A percentile compares a stretch with the other conserved stretches of the same genome.
Conservation (phyloP, 345 rosid genomes). For the Salix caprea region DNA sequence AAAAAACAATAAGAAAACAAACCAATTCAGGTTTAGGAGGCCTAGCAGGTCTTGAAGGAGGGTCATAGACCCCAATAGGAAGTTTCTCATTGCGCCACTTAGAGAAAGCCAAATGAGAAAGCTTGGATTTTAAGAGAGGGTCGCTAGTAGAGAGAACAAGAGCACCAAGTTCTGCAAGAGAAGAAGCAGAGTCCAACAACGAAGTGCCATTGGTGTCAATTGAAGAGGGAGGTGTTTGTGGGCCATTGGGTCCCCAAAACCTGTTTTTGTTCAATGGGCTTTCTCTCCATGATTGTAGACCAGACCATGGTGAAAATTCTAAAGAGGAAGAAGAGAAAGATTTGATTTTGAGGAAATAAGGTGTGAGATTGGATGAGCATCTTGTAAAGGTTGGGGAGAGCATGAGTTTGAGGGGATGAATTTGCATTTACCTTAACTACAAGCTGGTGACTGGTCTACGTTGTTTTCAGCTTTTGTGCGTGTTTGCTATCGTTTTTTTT, state of each 20-base stretch:
- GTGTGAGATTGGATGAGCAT: constrained; percentile 5
- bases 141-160: constrained; percentile 69
- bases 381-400: neutral
- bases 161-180: constrained; percentile 83
- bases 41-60: constrained; percentile 74
- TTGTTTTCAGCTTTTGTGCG: neutral
- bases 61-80: constrained; percentile 50
- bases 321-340: constrained; percentile 31
- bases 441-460: neutral
- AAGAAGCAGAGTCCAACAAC: constrained; percentile 48
- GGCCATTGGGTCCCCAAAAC: constrained; percentile 77
- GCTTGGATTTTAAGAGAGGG: constrained; percentile 60
- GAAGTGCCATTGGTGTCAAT: neutral
- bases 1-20: constrained; percentile 8
- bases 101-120: constrained; percentile 77
- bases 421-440: neutral
- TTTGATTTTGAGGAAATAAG: constrained; percentile 3
- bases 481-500: too few relatives aligned
- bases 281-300: constrained; percentile 65
- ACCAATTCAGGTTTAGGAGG: constrained; percentile 70
- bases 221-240: constrained; percentile 20
- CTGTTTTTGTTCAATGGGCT: constrained; percentile 60
- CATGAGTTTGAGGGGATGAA: neutral
- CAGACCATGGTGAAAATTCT: constrained; percentile 47
- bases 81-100: constrained; percentile 56